Evolutionary conservation across 1,284 basidiomycete species (phyloP).

Genomic region (Cryptococcus floricola): DNA sequence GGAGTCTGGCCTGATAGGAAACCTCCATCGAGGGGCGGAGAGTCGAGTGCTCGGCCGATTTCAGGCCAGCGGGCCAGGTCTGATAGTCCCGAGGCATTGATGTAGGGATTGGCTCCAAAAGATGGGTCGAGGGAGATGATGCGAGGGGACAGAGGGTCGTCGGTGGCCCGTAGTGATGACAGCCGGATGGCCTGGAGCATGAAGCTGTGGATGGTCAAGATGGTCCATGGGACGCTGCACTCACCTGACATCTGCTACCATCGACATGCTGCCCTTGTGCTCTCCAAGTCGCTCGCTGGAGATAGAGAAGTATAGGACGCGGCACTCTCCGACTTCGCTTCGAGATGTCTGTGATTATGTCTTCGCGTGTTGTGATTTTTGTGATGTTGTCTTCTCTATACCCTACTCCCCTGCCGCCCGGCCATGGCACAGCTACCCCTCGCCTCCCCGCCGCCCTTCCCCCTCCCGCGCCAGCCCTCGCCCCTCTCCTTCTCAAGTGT

Average conservation of each 20-base stretch:
- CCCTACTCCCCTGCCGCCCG: too few relatives aligned
- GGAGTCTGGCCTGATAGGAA: constrained; percentile 6
- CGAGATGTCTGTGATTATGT: too few relatives aligned
- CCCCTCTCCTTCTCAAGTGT: too few relatives aligned
- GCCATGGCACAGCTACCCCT: too few relatives aligned
- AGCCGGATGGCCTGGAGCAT: constrained; percentile 79
- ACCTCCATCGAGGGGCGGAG: constrained; percentile 56
- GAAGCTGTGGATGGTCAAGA: constrained; percentile 56
- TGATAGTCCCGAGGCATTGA: constrained; percentile 69
- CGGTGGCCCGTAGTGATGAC: constrained; percentile 78
- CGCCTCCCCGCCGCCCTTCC: too few relatives aligned
- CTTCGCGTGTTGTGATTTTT: too few relatives aligned
- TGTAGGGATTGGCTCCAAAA: constrained; percentile 73
- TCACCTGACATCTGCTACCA: constrained; percentile 45
- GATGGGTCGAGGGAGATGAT: constrained; percentile 64
- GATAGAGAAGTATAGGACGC: too few relatives aligned
- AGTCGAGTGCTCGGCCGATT: constrained; percentile 55
- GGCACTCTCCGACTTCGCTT: too few relatives aligned
- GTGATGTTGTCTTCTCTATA: too few relatives aligned
- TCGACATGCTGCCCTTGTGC: constrained; percentile 34
- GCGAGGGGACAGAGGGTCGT: constrained; percentile 74
- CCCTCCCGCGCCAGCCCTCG: too few relatives aligned
- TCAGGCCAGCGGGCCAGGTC: constrained; percentile 80
- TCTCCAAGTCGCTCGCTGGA: too few relatives aligned
- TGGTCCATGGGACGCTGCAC: constrained; percentile 12